These are phyloP conservation scores for Westerdykella aurantiaca DNA, from an alignment of 2,329 filamentous ascomycete species.

Conservation along the genomic window DNA sequence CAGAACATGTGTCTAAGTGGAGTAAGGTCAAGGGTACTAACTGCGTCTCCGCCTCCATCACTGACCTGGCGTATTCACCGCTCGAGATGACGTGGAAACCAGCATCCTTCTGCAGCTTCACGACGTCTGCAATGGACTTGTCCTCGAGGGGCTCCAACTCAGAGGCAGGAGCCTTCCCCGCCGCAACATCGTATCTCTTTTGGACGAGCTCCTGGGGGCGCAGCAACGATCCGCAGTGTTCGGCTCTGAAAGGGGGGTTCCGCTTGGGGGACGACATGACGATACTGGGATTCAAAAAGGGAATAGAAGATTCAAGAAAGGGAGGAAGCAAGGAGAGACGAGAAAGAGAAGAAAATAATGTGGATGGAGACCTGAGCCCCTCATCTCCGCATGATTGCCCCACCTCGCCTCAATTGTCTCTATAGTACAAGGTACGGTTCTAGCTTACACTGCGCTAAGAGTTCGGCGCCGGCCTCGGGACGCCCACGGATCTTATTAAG, in stretches of 20 bases:
- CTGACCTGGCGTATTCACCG: slow-evolving; percentile 55
- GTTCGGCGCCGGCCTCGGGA: slow-evolving; percentile 5
- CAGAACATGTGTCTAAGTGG: slow-evolving; percentile 47
- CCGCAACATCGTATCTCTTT: slow-evolving; percentile 48
- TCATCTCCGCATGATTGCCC: slow-evolving; percentile 11
- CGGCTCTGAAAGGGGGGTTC: slow-evolving; percentile 61
- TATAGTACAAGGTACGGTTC: not conserved
- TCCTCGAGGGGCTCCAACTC: slow-evolving; percentile 57
- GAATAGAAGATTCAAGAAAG: not conserved
- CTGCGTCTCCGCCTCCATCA: not conserved
- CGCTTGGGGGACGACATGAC: slow-evolving; percentile 28
- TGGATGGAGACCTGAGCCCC: slow-evolving; percentile 9
- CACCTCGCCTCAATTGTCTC: slow-evolving; percentile 2
- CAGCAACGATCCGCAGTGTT: slow-evolving; percentile 67
- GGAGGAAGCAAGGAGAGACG: not conserved
- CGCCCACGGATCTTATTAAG: not conserved
- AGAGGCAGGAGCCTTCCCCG: slow-evolving; percentile 44
- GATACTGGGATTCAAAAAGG: slow-evolving; percentile 21
- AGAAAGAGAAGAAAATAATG: slow-evolving; percentile 1
- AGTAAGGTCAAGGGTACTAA: not conserved
- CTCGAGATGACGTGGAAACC: slow-evolving; percentile 61
- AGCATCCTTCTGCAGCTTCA: slow-evolving; percentile 58
- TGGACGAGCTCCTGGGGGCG: slow-evolving; percentile 58
- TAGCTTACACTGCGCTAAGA: not conserved
- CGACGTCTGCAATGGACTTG: slow-evolving; percentile 59